Base-by-base conservation (phyloP, 225 moss, liverwort and hornwort species). In the Marchantia paleacea region DNA sequence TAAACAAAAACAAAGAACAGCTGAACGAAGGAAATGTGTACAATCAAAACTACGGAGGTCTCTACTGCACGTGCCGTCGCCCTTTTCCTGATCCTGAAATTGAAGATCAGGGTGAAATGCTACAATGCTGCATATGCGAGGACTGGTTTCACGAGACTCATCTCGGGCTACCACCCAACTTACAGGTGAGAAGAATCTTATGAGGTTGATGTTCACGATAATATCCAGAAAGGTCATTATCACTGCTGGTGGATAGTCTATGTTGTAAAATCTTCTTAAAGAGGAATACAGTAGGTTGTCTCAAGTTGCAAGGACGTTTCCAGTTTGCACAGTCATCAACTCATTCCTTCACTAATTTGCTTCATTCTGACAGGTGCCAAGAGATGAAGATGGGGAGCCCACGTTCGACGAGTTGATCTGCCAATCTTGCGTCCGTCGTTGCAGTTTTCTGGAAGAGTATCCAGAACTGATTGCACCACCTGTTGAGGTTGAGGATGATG, bases 141-240 rank as follows among this genome's bases (percentile, higher is more conserved):
- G 97, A 97, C 57, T 97, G 95, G 97, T 93, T 97, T 72, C 97
- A 97, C 49, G 93, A 94, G 78, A 55, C 76, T 50, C 97, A 97
- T 85, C 90, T 97, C 60, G 91, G 89, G 47, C 89, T 97, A 28
- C 83, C 92, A 20, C 75, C 89, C 66, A 52, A 81, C 53, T 85
- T 89, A 72, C 87, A 91, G 91, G 92, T 94, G 68, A 22, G 72
- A n/a, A 22, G 12, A 70, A 19, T 48, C 10, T 62, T 22, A 22
- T 8, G 22, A 22, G 69, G 51, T 72, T 22, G 51, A 66, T 29
- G 4, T 14, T 28, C 29, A 26, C 29, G 4, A 9, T 48, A 49
- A 51, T 5, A 39, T 39, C 39, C 39, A 39, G 39, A 5, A 39
- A 39, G 5, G 39, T 39, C 39, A 39, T 50, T 72, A 0, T 72